phyloP scores from a whole-genome alignment of 768 basidiomycete genomes.

The Trametes elegans region DNA sequence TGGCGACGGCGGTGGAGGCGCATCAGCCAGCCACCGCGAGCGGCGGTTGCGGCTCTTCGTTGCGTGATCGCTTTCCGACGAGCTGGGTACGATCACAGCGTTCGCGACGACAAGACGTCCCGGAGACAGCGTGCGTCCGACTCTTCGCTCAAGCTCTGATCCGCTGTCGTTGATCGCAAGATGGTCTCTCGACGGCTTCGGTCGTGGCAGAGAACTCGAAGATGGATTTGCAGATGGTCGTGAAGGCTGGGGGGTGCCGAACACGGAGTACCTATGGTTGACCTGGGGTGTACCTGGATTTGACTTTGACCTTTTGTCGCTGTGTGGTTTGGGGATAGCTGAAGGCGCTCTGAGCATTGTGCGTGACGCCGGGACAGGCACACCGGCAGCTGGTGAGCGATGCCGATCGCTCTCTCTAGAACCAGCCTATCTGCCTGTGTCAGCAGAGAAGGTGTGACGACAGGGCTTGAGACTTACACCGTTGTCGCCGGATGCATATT shows the following conservation, averaged over 20 bases:
- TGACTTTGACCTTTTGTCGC: neutral
- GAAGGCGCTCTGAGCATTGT: neutral
- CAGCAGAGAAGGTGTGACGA: no score
- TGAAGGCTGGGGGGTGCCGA: constrained; percentile 10
- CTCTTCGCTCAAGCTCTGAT: constrained; percentile 24
- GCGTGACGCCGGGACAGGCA: neutral
- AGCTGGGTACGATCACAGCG: constrained; percentile 25
- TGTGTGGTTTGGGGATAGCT: neutral
- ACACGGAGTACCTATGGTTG: neutral
- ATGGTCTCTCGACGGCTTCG: neutral
- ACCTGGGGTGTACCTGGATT: constrained; percentile 17
- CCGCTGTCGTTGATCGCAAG: constrained; percentile 20
- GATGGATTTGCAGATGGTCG: neutral
- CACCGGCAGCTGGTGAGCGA: no score
- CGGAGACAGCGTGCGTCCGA: constrained; percentile 4
- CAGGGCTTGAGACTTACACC: no score
- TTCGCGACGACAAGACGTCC: constrained; percentile 27
- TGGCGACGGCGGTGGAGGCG: neutral
- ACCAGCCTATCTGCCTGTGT: no score
- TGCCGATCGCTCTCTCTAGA: no score
- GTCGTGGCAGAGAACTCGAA: constrained; percentile 2
- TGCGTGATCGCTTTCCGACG: constrained; percentile 21
- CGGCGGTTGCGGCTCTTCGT: neutral
- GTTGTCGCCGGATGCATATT: no score
- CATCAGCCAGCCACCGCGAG: neutral